Base-by-base conservation (phyloP, 2,329 filamentous ascomycete genomes). In the Colletotrichum euphorbiae region DNA sequence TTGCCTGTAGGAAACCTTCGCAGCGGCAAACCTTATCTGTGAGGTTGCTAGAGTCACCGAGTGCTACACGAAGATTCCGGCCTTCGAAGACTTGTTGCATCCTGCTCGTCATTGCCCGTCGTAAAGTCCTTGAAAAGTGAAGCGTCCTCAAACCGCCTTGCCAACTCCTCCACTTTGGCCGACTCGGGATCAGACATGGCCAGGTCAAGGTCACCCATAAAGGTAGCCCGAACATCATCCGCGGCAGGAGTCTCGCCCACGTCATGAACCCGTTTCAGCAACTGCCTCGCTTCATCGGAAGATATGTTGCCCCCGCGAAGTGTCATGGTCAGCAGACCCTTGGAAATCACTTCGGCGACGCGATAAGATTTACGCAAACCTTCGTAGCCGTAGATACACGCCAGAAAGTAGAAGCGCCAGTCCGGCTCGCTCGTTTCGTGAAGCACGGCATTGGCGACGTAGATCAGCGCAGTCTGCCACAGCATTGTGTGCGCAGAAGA, bases 391-490 rank as follows among this genome's bases (percentile, higher is more conserved):
- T 81, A 78, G 5, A 82, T 67, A 38, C 79, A 82, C 1, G 80
- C 69, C 3, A 78, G 68, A 5, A 83, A 73, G 51, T 82, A 81
- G 3, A 77, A 74, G 12, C 73, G 75, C 75, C 75, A 78, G 9
- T 78, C 68, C 0, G 74, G 70, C 11, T 80, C 74, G 3, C 72
- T 62, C 1, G 71, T 74, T 11, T 74, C 71, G 15, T 73, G 71
- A 0, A 81, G 69, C 12, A 81, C 74, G 4, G 77, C 79, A 38
- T 82, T 82, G 5, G 77, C 73, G 0, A 82, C 73, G 40, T 81
- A 81, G 2, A 79, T 75, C 19, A 82, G 70, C 2, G 77, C 79
- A 3, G 74, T 80, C 55, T 82, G 78, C 79, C 80, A 83, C 2
- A 82, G 72, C 7, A 82, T 75, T 1, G 78, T 77, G 59, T 77